A percentile compares a stretch with the other conserved stretches of the same genome.
Evolutionary conservation across 2,329 filamentous ascomycete genomes (phyloP).

Genomic region (Penicillium vulpinum): DNA sequence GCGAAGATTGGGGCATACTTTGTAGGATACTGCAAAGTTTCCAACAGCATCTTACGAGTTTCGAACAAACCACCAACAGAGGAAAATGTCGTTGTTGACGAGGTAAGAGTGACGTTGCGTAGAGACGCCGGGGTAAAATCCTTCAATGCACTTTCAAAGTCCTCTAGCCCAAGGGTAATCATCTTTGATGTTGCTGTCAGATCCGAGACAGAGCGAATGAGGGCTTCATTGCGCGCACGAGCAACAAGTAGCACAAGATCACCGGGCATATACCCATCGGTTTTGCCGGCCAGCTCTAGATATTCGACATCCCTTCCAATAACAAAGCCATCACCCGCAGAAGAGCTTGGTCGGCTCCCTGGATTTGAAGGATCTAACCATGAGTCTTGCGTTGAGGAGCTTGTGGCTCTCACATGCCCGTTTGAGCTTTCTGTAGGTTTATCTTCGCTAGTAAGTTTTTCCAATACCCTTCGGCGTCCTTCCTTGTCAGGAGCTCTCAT

Average conservation of each 20-base stretch:
- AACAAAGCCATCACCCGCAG: conserved; percentile 63
- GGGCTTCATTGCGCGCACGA: conserved; percentile 84
- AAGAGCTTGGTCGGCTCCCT: conserved; percentile 49
- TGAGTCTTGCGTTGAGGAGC: conserved; percentile 53
- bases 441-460: conserved; percentile 65
- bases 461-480: conserved; percentile 76
- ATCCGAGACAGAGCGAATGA: conserved; percentile 75
- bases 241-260: conserved; percentile 84
- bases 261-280: conserved; percentile 97
- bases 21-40: conserved; percentile 94
- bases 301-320: conserved; percentile 80
- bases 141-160: conserved; percentile 82
- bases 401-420: conserved; percentile 38
- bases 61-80: conserved; percentile 85
- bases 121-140: conserved; percentile 95
- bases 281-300: conserved; percentile 87
- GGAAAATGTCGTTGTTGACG: conserved; percentile 87
- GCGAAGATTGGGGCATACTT: conserved; percentile 98
- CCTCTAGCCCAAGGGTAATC: conserved; percentile 67
- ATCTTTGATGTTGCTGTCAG: conserved; percentile 51
- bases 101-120: conserved; percentile 89
- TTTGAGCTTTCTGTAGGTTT: conserved; percentile 44
- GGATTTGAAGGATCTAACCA: conserved; percentile 76
- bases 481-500: conserved; percentile 93
- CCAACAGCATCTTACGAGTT: conserved; percentile 86